A percentile compares a stretch with the other conserved stretches of the same genome.
Evolutionary conservation across 2,329 filamentous ascomycete genomes (phyloP).

Genomic region (Xylariaceae sp.): DNA sequence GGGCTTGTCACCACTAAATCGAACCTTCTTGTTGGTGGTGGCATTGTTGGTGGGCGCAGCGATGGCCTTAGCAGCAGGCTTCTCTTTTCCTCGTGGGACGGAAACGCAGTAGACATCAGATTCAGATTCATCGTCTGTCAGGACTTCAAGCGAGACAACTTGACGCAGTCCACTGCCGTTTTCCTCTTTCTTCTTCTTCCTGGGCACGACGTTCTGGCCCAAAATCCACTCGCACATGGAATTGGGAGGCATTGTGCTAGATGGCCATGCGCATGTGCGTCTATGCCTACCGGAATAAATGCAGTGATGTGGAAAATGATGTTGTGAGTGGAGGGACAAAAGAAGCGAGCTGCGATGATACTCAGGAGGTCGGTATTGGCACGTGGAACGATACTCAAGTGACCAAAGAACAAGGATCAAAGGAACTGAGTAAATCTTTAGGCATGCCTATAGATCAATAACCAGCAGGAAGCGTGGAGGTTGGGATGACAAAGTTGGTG

Average conservation of each 20-base stretch:
- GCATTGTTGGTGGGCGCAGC: background rate
- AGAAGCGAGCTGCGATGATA: too few relatives aligned
- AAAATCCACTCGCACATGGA: slow-evolving; percentile 39
- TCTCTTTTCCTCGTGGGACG: slow-evolving; percentile 40
- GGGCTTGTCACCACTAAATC: slow-evolving; percentile 18
- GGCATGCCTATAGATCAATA: too few relatives aligned
- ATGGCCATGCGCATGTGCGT: too few relatives aligned
- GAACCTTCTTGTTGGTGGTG: slow-evolving; percentile 15
- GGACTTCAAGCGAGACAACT: slow-evolving; percentile 38
- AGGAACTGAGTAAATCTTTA: too few relatives aligned
- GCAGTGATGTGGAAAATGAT: too few relatives aligned
- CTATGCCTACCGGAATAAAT: too few relatives aligned
- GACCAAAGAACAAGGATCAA: too few relatives aligned
- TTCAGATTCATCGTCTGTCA: slow-evolving; percentile 50
- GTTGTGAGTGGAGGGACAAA: background rate
- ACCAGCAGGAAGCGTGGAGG: too few relatives aligned
- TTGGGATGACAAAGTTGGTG: too few relatives aligned
- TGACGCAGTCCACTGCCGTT: too few relatives aligned
- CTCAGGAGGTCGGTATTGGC: too few relatives aligned
- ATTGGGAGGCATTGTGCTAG: slow-evolving; percentile 34
- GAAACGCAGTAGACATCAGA: slow-evolving; percentile 46
- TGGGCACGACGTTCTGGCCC: slow-evolving; percentile 33
- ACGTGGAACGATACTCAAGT: too few relatives aligned
- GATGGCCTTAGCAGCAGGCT: background rate
- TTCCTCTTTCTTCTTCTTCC: slow-evolving; percentile 4